Conservation (phyloP, 345 rosid species). For the Carallia brachiata region DNA sequence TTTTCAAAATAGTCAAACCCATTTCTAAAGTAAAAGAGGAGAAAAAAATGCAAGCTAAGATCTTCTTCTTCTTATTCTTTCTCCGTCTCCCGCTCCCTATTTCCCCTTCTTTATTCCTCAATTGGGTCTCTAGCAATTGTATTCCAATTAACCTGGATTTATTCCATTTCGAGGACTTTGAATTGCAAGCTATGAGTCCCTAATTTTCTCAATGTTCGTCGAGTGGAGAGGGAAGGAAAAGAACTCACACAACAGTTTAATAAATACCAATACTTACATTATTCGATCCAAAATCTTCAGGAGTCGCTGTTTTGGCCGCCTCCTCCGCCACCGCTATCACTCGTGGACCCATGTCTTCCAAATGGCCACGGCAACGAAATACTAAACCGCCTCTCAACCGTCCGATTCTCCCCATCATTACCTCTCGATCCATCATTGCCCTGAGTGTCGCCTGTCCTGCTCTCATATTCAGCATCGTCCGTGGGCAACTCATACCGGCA, state of each 20-base stretch:
- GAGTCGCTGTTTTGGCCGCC: slow-evolving; percentile 27
- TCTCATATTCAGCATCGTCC: slow-evolving; percentile 43
- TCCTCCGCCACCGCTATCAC: slow-evolving; percentile 26
- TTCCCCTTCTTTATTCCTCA: background rate
- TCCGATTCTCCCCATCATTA: slow-evolving; percentile 23
- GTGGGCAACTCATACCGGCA: slow-evolving; percentile 56
- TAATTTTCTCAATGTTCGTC: background rate
- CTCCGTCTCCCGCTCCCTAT: too few species aligned
- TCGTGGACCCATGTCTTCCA: slow-evolving; percentile 26
- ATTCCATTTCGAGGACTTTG: too few species aligned
- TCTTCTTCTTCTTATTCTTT: background rate
- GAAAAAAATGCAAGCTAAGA: background rate
- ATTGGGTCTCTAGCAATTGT: too few species aligned
- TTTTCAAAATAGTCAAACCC: too few species aligned
- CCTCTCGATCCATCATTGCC: slow-evolving; percentile 14
- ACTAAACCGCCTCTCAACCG: slow-evolving; percentile 37
- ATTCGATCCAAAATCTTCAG: slow-evolving; percentile 8
- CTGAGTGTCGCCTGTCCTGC: slow-evolving; percentile 11
- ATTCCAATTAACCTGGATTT: too few species aligned
- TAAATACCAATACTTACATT: slow-evolving; percentile 14
- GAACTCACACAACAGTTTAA: background rate
- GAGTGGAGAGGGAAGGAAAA: background rate
- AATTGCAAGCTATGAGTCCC: background rate
- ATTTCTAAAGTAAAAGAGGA: too few species aligned
- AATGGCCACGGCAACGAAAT: slow-evolving; percentile 38